Base-by-base conservation (phyloP, 176 grass and related monocot species). In the Oryza australiensis region DNA sequence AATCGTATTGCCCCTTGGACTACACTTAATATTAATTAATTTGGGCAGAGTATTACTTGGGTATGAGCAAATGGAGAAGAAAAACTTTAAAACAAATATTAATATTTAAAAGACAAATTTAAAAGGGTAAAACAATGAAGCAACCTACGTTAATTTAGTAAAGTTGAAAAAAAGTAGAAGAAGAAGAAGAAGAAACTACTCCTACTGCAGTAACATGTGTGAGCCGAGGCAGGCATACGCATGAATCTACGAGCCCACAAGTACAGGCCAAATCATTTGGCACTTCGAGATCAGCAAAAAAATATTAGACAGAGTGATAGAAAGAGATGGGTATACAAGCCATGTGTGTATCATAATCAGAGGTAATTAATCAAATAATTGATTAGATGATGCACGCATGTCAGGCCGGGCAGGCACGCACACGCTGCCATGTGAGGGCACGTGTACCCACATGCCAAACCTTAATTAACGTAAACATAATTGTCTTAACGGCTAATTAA, bases 201-300 rank as follows among this genome's bases (percentile, higher is more conserved):
- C 7, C 34, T 37, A 37, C 35, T 37, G 35, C 35, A 37, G 35
- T 37, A 8, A 1, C 35, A 37, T 35, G 35, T 8, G 35, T 37
- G 7, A 37, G 35, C 7, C 35, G 35, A 37, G 35, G 6, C 7
- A 37, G 16, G 70, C 33, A 68, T 18, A 23, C 13, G 37, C 79
- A 48, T 55, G 57, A 23, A 66, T 22, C 12, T 9, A 15, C 55
- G 73, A 72, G 66, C 73, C 79, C 66, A 53, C 81, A 73, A 68
- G 75, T 83, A 84, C 45, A 67, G 23, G 34, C 80, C 46, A 88
- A 60, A 84, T 68, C 60, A 66, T 84, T 64, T 72, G 80, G 66
- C 38, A 24, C 46, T 15, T 28, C 11, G 29, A 77, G 16, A 48
- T 86, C 77, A 7, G 53, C 0, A 60, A 60, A 23, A 60, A 24